Evolutionary conservation across 2,329 filamentous ascomycete species (phyloP), one percentile per base, ranked within the genome.

Genomic region (Venturia pyrina): DNA sequence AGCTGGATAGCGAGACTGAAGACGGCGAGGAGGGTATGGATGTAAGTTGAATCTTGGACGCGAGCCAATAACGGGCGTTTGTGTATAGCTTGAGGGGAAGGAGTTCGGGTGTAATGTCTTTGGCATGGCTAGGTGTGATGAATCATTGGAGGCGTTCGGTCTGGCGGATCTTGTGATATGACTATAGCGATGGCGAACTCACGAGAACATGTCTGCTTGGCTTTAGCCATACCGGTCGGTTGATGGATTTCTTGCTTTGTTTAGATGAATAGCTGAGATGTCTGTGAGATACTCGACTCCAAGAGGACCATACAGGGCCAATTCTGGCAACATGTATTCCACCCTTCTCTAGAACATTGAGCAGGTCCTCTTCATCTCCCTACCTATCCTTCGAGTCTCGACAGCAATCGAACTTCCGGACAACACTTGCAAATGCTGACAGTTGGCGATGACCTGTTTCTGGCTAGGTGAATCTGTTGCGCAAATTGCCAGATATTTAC

Each of bases 1-100:
- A 66, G 32, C 15, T 59, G 53, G 53, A 59, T 3, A 66, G 43
- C 10, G 65, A 64, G 40, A 62, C 53, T 8, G 65, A 66, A 44
- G 65, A 63, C 21, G 65, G 32, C 3, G 65, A 66, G 13, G 65
- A 77, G 48, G 76, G 75, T 4, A 78, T 78, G 76, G 76, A 78
- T 65, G 72, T 78, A 41, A 77, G 75, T 62, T 77, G 66, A 68
- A 3, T 5, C 34, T 28, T 21, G 28, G 13, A 15, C 21, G 48
- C 21, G 48, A 53, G 13, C 21, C 21, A 21, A 53, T 7, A 59
- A 10, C 53, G 19, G 53, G 53, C 53, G 28, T 59, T 19, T 15
- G 53, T 59, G 15, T 34, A 34, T 28, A 37, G 37, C 17, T 37
- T 59, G 53, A 37, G 37, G 15, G 53, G 5, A 59, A 34, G 53